Base-by-base conservation (phyloP, 306 rosid species). In the Medicago arabica region DNA sequence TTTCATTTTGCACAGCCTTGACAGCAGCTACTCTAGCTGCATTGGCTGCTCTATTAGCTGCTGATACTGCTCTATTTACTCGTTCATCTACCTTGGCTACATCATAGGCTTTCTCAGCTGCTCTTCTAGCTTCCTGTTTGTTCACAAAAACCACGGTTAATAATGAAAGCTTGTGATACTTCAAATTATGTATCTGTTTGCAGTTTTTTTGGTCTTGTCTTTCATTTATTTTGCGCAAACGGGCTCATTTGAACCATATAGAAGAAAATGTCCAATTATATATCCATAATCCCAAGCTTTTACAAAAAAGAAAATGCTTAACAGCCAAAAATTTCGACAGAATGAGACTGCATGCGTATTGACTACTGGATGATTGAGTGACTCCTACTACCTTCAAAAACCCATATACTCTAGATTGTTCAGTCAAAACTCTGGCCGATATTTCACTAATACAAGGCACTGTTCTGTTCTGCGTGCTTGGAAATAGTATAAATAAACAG, bases 41-140 rank as follows among this genome's bases (percentile, higher is more conserved):
- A 81, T 92, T 96, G 58, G 98, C 99, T 21, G 98, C 92, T 80
- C 91, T 89, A 78, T 96, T 96, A 9, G 99, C 97, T 4, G 96
- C 93, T 6, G 91, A 80, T 62, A 92, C 97, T 18, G 98, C 91
- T 83, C 96, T 87, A 82, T 88, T 96, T 67, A 96, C 99, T 81
- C 99, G 86, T 82, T 96, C 99, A 46, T 96, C 99, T 69, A 96
- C 99, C 88, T 90, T 96, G 16, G 89, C 88, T 70, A 92, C 97
- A 51, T 90, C 96, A 44, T 92, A 90, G 39, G 99, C 97, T 70
- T 86, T 96, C 83, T 89, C 91, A 2, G 93, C 97, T 8, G 96
- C 96, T 75, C 90, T 77, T 67, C 99, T 88, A 44, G 98, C 98
- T 85, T 96, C 99, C 99, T 96, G 88, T 77, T 84, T 31, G 80